phyloP scores from a whole-genome alignment of 2,329 filamentous ascomycete genomes.

The Dactylonectria estremocensis region DNA sequence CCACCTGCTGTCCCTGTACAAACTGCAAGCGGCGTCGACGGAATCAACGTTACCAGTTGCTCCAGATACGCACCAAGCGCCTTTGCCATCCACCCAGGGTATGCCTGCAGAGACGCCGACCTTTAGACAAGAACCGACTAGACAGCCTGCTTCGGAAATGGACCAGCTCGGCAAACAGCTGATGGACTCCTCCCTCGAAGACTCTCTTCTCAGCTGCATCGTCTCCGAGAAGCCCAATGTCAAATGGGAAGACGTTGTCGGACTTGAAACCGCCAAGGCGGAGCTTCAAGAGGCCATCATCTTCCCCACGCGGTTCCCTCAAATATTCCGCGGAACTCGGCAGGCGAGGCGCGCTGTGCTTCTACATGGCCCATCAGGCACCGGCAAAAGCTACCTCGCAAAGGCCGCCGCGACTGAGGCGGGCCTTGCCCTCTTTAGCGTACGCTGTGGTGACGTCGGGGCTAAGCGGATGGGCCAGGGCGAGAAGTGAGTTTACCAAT shows the following conservation, averaged over 20 bases:
- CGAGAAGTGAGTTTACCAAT: conserved; percentile 14
- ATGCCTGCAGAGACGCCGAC: neutral
- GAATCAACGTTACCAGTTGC: neutral
- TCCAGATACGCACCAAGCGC: neutral
- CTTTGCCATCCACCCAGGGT: neutral
- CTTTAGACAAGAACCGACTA: neutral
- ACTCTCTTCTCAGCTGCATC: conserved; percentile 21
- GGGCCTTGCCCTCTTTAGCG: conserved; percentile 22
- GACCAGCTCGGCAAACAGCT: conserved; percentile 26
- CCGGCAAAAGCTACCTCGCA: conserved; percentile 31
- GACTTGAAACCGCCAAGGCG: conserved; percentile 25
- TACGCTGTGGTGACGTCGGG: conserved; percentile 27
- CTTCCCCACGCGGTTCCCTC: conserved; percentile 30
- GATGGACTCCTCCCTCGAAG: conserved; percentile 24
- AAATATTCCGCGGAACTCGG: conserved; percentile 31
- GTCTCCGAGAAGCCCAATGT: conserved; percentile 29
- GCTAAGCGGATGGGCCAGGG: conserved; percentile 27
- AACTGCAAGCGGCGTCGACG: neutral
- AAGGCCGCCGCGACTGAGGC: conserved; percentile 32
- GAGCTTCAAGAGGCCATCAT: conserved; percentile 33
- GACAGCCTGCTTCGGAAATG: neutral
- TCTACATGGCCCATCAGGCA: conserved; percentile 28
- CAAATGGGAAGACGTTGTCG: conserved; percentile 30
- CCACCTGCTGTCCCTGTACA: conserved; percentile 8
- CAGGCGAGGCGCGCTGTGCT: conserved; percentile 22